Base-by-base conservation (phyloP, 2,329 filamentous ascomycete genomes). In the Xylariaceae sp. region DNA sequence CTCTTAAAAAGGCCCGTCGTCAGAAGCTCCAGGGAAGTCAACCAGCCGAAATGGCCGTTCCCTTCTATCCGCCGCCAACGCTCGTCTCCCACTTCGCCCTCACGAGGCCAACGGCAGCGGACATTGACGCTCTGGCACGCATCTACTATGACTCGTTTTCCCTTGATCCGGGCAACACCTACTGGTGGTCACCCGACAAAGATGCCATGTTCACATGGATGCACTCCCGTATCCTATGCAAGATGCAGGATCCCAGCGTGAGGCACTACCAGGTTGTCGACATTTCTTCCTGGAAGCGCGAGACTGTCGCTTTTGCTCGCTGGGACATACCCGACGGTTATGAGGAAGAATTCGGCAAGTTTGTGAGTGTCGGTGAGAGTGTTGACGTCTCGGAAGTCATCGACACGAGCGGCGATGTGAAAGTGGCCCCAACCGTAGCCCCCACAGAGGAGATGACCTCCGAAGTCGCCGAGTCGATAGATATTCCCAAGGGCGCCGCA, bases 211-310 rank as follows among this genome's bases (percentile, higher is more conserved):
- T 53, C 11, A 46, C 51, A 17, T 71, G 68, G 67, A 60, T 70
- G 17, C 55, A 45, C 6, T 39, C 11, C 2, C 63, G 66, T 38
- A 60, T 68, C 39, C 44, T 39, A 22, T 39, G 35, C 2, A 64
- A 64, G 42, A 51, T 72, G 46, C 10, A 31, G n/a, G 57, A 67
- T 22, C 63, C 51, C 7, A 52, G 54, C 12, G 55, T 63, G 17
- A 61, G 61, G 5, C 59, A 63, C 49, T 71, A 66, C 56, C 68
- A 70, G 49, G 51, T 71, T 22, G 55, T 58, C 31, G 63, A 71
- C 45, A 43, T 31, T 1, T 38, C 35, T 38, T 17, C 39, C 39
- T n/a, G n/a, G 30, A 33, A 45, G 9, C 38, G 17, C 5, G 45
- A 46, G 11, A 14, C 68, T 6, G 64, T 62, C 11, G 65, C 67